These are phyloP conservation scores for Porcisia deanei DNA, from an alignment of 208 protist species.

Conservation along the genomic window DNA sequence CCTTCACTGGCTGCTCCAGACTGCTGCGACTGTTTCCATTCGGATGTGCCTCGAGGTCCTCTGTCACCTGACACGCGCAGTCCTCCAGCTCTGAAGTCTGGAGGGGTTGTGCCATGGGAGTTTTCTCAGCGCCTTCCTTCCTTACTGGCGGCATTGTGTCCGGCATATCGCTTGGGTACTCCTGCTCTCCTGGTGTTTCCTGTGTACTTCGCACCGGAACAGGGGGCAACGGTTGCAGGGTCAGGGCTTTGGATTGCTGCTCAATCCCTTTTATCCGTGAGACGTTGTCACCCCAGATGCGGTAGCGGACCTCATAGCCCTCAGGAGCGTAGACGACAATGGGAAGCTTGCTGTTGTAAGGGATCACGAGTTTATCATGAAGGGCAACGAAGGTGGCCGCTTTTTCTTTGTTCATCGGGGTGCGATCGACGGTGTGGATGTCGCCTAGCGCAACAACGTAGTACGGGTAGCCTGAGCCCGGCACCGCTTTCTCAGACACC, in stretches of 20 bases:
- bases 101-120: not conserved
- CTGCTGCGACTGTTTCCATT: not conserved
- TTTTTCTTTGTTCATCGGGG: constrained; percentile 15
- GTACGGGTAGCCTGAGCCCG: constrained; percentile 67
- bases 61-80: not conserved
- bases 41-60: not conserved
- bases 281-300: constrained; percentile 40
- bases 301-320: constrained; percentile 51
- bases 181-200: not conserved
- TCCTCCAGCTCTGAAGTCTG: constrained; percentile 3
- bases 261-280: not conserved
- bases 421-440: constrained; percentile 21
- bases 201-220: not conserved
- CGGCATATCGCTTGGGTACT: not conserved
- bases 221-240: not conserved
- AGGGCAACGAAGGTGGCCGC: constrained; percentile 41
- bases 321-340: constrained; percentile 60
- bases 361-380: constrained; percentile 23
- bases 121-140: not conserved
- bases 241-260: not conserved
- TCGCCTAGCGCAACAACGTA: constrained; percentile 41
- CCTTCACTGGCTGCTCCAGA: not conserved
- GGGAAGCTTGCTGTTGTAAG: constrained; percentile 55
- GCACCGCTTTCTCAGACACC: constrained; percentile 40
- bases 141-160: not conserved